Percentiles rank a stretch among this genome's conserved stretches.
phyloP scores from a whole-genome alignment of 331 rosid species.

The Cydonia oblonga region DNA sequence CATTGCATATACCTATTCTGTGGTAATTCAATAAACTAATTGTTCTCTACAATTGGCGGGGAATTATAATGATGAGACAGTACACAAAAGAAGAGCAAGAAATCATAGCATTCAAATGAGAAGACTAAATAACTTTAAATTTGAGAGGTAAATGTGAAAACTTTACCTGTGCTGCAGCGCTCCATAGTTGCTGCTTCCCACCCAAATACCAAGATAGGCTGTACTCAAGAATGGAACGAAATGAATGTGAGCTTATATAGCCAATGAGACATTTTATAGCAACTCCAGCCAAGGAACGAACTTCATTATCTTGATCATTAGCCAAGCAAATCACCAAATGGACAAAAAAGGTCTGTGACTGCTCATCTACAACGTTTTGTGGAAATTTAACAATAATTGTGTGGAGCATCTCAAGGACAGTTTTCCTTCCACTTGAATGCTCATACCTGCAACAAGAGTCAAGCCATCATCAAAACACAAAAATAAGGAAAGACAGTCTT shows the following conservation, averaged over 20 bases:
- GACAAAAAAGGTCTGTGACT: conserved; percentile 62
- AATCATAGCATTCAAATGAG: neutral
- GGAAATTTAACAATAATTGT: conserved; percentile 71
- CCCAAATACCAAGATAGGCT: conserved; percentile 72
- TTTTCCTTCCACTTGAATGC: conserved; percentile 73
- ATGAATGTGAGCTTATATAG: conserved; percentile 39
- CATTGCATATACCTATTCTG: neutral
- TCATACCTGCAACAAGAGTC: conserved; percentile 50
- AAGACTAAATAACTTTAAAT: neutral
- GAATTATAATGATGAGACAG: neutral
- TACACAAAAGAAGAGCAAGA: neutral
- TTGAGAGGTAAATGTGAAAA: neutral
- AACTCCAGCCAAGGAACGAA: conserved; percentile 74
- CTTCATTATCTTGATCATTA: conserved; percentile 65
- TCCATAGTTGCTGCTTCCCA: conserved; percentile 57
- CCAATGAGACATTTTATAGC: conserved; percentile 62
- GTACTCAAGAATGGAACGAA: conserved; percentile 49
- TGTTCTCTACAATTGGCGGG: neutral
- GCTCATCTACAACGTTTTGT: conserved; percentile 51
- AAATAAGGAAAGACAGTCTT: neutral
- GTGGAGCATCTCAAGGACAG: conserved; percentile 88
- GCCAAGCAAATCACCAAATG: conserved; percentile 78
- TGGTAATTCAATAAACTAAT: neutral
- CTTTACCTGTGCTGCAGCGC: conserved; percentile 82
- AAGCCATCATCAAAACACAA: neutral